phyloP scores from a whole-genome alignment of 441 rosid genomes.

The Metrosideros polymorpha region DNA sequence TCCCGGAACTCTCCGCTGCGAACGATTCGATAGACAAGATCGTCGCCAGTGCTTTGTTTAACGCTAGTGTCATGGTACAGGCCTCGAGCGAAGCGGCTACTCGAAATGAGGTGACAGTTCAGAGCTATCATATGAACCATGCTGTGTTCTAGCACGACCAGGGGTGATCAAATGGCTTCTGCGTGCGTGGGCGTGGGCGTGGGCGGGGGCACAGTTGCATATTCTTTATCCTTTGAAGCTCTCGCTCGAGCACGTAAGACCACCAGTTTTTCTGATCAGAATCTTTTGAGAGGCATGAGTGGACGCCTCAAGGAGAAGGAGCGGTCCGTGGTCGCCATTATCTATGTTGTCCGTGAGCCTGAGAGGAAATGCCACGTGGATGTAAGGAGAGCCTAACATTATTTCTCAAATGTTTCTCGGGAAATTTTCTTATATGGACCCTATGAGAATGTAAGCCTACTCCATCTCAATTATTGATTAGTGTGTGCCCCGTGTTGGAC shows the following conservation, averaged over 20 bases:
- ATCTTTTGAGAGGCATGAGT: background rate
- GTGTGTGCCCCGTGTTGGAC: background rate
- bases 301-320: background rate
- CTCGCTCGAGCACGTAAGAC: background rate
- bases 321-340: background rate
- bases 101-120: background rate
- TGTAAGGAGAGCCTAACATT: background rate
- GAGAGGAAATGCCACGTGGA: background rate
- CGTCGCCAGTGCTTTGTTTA: background rate
- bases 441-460: accelerated
- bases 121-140: background rate
- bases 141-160: background rate
- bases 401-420: background rate
- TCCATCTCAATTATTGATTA: background rate
- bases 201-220: background rate
- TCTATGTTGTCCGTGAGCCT: background rate
- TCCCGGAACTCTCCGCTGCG: background rate
- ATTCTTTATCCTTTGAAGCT: background rate
- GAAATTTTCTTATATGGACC: accelerated
- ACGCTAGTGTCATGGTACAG: background rate
- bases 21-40: background rate
- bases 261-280: background rate
- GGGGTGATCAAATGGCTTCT: background rate
- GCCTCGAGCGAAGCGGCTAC: background rate
- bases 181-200: background rate